phyloP scores from a whole-genome alignment of 805 yeast species.

The Teunomyces stri region DNA sequence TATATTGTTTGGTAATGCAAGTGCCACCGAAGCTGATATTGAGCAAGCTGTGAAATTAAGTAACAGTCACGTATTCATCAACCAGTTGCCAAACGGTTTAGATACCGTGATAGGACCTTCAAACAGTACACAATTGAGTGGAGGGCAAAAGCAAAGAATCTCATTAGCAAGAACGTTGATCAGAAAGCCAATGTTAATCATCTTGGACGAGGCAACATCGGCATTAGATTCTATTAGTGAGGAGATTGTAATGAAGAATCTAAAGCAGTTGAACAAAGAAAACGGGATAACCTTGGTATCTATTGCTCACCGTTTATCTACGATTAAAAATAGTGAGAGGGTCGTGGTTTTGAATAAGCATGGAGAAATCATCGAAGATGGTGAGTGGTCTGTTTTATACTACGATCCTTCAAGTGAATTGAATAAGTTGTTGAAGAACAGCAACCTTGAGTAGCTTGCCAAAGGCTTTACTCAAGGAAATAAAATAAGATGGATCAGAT shows the following conservation, averaged over 20 bases:
- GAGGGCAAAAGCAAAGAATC: slow-evolving; percentile 93
- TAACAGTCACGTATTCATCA: slow-evolving; percentile 67
- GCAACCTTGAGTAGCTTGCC: slow-evolving; percentile 1
- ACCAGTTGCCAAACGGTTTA: slow-evolving; percentile 75
- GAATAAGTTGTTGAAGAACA: slow-evolving; percentile 32
- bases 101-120: slow-evolving; percentile 80
- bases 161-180: slow-evolving; percentile 87
- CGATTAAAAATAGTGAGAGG: slow-evolving; percentile 78
- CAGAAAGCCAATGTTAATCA: slow-evolving; percentile 72
- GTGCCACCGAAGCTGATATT: slow-evolving; percentile 60
- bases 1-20: slow-evolving; percentile 66
- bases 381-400: slow-evolving; percentile 27
- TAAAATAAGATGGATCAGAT: no score
- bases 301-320: slow-evolving; percentile 88
- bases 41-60: slow-evolving; percentile 63
- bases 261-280: slow-evolving; percentile 51
- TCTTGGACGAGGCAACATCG: slow-evolving; percentile 92
- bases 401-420: slow-evolving; percentile 30
- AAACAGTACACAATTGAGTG: slow-evolving; percentile 73
- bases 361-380: slow-evolving; percentile 69
- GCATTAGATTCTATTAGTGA: slow-evolving; percentile 90
- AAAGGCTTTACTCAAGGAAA: no score
- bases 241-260: slow-evolving; percentile 74
- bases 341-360: slow-evolving; percentile 62
- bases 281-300: slow-evolving; percentile 71